Evolutionary conservation across 768 basidiomycete genomes (phyloP).

Genomic region (Amanita brunnescens): DNA sequence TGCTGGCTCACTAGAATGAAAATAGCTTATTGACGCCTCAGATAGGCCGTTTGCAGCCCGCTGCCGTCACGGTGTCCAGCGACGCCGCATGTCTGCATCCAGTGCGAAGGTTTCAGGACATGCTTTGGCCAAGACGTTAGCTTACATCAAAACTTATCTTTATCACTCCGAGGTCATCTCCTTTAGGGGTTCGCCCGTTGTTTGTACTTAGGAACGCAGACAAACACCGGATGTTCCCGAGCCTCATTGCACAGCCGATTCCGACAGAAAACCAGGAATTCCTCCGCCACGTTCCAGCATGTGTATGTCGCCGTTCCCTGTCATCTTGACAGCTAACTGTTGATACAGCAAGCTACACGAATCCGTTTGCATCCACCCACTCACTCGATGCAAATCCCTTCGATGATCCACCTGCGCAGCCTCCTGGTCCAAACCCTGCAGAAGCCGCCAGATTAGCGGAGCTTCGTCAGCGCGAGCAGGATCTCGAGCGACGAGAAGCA

Average conservation of each 20-base stretch:
- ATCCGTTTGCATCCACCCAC: constrained; percentile 79
- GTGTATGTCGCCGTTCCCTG: constrained; percentile 21
- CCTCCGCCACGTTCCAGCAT: constrained; percentile 15
- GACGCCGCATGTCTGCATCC: constrained; percentile 2
- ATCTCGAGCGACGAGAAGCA: constrained; percentile 70
- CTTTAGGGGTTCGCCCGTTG: not conserved
- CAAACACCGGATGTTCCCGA: constrained; percentile 18
- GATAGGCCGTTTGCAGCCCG: not conserved
- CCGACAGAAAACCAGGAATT: not conserved
- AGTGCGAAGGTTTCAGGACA: not conserved
- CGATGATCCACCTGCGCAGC: constrained; percentile 62
- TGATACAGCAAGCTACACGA: constrained; percentile 40
- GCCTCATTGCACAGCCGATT: not conserved
- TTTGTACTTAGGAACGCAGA: constrained; percentile 4
- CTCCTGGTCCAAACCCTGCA: constrained; percentile 19
- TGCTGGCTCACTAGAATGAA: not conserved
- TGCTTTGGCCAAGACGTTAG: constrained; percentile 4
- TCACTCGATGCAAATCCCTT: constrained; percentile 87
- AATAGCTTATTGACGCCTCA: constrained; percentile 4
- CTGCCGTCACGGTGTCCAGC: not conserved
- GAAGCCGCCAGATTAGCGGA: constrained; percentile 48
- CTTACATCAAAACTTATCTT: not conserved
- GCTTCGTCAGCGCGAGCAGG: constrained; percentile 68
- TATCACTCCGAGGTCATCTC: not conserved
- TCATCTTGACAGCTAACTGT: not conserved